These are phyloP conservation scores for Allium sativum DNA, from an alignment of 106 monocot genomes.

Conservation along the genomic window DNA sequence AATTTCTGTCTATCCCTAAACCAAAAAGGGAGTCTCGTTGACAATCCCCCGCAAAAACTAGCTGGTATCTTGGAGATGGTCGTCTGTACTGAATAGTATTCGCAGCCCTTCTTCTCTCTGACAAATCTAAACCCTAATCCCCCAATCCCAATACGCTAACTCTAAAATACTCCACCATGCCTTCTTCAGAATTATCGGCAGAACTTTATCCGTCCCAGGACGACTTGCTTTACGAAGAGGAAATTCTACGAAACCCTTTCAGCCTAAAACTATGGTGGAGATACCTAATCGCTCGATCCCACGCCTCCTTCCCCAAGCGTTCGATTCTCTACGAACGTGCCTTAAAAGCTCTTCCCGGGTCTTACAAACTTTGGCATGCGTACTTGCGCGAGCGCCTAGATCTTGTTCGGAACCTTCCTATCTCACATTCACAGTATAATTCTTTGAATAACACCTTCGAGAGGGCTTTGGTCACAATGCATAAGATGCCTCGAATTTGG, in stretches of 20 bases:
- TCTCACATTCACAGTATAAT: constrained; percentile 38
- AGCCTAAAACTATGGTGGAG: constrained; percentile 91
- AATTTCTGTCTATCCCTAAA: no score
- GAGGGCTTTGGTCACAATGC: constrained; percentile 89
- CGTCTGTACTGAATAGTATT: no score
- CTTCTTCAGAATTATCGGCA: constrained; percentile 4
- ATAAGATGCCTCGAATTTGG: constrained; percentile 98
- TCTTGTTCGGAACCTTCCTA: constrained; percentile 46
- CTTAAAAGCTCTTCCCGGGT: constrained; percentile 81
- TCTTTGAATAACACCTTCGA: constrained; percentile 95
- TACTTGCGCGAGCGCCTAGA: constrained; percentile 81
- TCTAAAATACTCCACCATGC: background rate
- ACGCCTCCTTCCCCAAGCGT: constrained; percentile 70
- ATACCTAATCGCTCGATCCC: constrained; percentile 70
- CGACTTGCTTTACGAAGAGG: constrained; percentile 72
- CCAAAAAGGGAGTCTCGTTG: no score
- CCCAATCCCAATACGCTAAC: constrained; percentile 3
- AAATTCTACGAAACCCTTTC: constrained; percentile 90
- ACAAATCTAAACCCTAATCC: background rate
- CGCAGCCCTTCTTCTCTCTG: background rate
- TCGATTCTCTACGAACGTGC: constrained; percentile 91
- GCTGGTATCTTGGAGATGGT: no score
- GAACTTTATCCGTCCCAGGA: constrained; percentile 43
- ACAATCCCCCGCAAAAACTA: no score
- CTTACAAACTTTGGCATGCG: constrained; percentile 96